Evolutionary conservation across 805 yeast genomes (phyloP), one percentile per base, ranked within the genome.

Genomic region (Teunomyces barrocoloradensis): DNA sequence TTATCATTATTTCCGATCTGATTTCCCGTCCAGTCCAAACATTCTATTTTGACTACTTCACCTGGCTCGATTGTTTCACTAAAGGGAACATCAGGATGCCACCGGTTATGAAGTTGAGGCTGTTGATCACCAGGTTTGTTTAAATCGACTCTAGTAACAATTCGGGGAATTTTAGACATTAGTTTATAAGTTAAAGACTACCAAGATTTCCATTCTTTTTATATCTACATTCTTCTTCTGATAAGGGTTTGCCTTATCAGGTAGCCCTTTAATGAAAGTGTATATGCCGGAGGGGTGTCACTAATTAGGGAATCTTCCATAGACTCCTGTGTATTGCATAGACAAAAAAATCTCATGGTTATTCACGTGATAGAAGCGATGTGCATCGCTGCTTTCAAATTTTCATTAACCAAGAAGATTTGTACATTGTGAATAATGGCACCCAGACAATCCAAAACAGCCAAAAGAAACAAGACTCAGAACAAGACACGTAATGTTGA

Each of bases 361-460:
- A 5, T 5, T 23, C 43, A 39, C 43, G 43, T 39, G 43, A 27
- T 23, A 1, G 4, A 6, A 9, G n/a, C 43, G 34, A 39, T 39
- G 43, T 28, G 32, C 43, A 39, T 39, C 43, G 43, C 43, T 28
- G 11, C 27, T 34, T 17, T 39, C 40, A 37, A 37, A 28, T 39
- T 39, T 39, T 39, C 33, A 39, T 29, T 25, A 23, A 27, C 11
- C 11, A 13, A n/a, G 15, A 13, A n/a, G 15, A 13, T n/a, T 15
- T 18, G 29, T 20, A n/a, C 5, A 39, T 10, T 13, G 21, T 15
- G 7, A 34, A 49, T 17, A 38, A 80, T 80, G 84, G 82, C 82
- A n/a, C 76, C 73, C 34, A 75, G 77, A 65, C 85, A 82, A 57
- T 75, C 85, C 9, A 72, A 80, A 57, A 75, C 82, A 1, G 81